Evolutionary conservation across 139 green algal species (phyloP).

Genomic region (Chlamydomonas sphaeroides): DNA sequence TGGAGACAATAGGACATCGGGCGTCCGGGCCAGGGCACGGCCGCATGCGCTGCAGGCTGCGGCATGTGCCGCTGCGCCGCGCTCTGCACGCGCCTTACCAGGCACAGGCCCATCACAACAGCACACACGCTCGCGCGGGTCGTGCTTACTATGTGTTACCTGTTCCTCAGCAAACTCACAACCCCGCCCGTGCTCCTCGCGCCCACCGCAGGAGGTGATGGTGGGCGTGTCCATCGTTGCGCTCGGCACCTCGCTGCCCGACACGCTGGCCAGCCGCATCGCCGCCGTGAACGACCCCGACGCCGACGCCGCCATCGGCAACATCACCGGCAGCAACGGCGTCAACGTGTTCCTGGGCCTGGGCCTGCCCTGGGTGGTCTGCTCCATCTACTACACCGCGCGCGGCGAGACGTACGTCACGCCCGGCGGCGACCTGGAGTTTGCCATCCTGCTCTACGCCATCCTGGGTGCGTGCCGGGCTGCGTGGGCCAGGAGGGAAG

Average conservation of each 20-base stretch:
- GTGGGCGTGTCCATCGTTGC: constrained; percentile 26
- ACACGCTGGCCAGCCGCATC: constrained; percentile 52
- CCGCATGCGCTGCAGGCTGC: too few relatives aligned
- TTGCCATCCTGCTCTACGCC: constrained; percentile 41
- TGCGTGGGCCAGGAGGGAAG: too few relatives aligned
- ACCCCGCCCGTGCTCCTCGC: too few relatives aligned
- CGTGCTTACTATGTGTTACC: too few relatives aligned
- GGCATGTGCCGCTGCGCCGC: too few relatives aligned
- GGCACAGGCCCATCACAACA: too few relatives aligned
- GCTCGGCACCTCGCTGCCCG: constrained; percentile 51
- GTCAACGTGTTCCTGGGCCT: constrained; percentile 65
- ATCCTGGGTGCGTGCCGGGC: background rate
- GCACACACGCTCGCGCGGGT: too few relatives aligned
- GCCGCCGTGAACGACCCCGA: constrained; percentile 45
- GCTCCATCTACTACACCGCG: constrained; percentile 48
- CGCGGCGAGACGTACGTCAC: constrained; percentile 45
- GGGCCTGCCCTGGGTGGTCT: constrained; percentile 59
- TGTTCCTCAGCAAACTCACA: too few relatives aligned
- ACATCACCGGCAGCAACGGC: constrained; percentile 60
- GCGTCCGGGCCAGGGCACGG: too few relatives aligned
- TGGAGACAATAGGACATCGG: too few relatives aligned
- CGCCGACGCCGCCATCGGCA: constrained; percentile 64
- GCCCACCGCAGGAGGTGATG: too few relatives aligned
- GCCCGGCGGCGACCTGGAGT: constrained; percentile 38
- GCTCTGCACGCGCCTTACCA: too few relatives aligned